These are phyloP conservation scores for Echinochloa phyllopogon DNA, from an alignment of 176 grass and related monocot species.

Conservation along the genomic window DNA sequence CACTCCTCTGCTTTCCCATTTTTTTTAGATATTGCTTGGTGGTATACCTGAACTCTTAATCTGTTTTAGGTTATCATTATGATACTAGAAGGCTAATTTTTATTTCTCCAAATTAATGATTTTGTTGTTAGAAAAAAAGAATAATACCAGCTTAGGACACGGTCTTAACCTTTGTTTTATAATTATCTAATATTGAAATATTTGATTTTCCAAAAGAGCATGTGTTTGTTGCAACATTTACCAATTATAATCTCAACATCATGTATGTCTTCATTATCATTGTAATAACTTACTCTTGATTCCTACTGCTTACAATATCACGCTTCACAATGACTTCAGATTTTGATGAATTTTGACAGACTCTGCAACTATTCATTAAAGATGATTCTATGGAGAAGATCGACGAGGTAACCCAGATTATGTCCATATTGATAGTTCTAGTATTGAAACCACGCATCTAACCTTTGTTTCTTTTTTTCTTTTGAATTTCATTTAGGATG, in stretches of 20 bases:
- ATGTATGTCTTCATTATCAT: not conserved
- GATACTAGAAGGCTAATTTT: not conserved
- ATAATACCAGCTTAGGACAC: not conserved
- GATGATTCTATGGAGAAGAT: not conserved
- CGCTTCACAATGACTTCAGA: not conserved
- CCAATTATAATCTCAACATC: not conserved
- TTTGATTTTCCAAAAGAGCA: not conserved
- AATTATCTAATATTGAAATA: not conserved
- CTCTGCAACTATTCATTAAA: conserved; percentile 29
- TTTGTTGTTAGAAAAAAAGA: not conserved
- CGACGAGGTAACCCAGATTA: conserved; percentile 2
- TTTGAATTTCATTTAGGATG: conserved; percentile 42
- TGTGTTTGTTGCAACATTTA: not conserved
- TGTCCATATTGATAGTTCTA: not conserved
- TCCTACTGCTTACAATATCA: not conserved
- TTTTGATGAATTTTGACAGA: conserved; percentile 31
- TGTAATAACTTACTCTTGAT: not conserved
- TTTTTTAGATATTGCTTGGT: conserved; percentile 6
- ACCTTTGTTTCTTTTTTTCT: not conserved
- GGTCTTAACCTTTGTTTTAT: not conserved
- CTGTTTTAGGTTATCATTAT: conserved; percentile 4
- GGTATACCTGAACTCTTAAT: not conserved
- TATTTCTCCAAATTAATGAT: not conserved
- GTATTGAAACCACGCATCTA: conserved; percentile 12
- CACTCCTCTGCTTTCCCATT: not conserved